Percentiles rank a stretch among this genome's conserved stretches.
These are phyloP conservation scores for Penicillium griseofulvum DNA, from an alignment of 2,329 filamentous ascomycete genomes.

Conservation along the genomic window DNA sequence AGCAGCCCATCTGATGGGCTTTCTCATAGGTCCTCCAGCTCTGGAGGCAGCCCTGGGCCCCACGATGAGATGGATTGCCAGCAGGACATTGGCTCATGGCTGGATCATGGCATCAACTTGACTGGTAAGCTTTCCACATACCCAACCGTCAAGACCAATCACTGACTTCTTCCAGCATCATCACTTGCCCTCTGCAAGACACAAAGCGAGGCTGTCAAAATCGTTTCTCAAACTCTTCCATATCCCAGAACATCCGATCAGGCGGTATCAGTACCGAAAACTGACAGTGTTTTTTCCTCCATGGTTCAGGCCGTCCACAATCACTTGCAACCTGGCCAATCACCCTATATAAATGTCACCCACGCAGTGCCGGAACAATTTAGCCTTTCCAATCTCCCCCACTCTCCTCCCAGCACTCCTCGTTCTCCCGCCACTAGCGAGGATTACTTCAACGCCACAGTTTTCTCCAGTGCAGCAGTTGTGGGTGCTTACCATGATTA, in stretches of 20 bases:
- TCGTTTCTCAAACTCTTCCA: conserved; percentile 61
- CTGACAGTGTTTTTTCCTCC: conserved; percentile 50
- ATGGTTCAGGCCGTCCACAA: conserved; percentile 57
- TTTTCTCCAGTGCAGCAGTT: conserved; percentile 62
- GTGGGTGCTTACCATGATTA: conserved; percentile 59
- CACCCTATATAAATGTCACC: conserved; percentile 62
- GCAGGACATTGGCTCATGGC: conserved; percentile 33
- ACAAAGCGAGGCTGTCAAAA: conserved; percentile 49
- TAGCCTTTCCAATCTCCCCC: conserved; percentile 60
- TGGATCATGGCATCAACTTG: conserved; percentile 38
- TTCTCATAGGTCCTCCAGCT: conserved; percentile 33
- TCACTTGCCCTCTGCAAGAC: conserved; percentile 38
- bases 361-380: conserved; percentile 63
- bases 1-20: conserved; percentile 32
- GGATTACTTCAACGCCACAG: conserved; percentile 61
- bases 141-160: not conserved
- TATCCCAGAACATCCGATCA: conserved; percentile 47
- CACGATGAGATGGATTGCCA: conserved; percentile 35
- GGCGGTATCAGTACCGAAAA: conserved; percentile 27
- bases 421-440: conserved; percentile 48
- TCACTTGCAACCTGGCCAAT: conserved; percentile 49
- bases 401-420: conserved; percentile 62
- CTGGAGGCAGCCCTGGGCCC: conserved; percentile 31
- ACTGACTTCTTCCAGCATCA: conserved; percentile 30
- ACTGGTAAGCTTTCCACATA: conserved; percentile 30